Base-by-base conservation (phyloP, 805 yeast genomes). In the Candida takata region DNA sequence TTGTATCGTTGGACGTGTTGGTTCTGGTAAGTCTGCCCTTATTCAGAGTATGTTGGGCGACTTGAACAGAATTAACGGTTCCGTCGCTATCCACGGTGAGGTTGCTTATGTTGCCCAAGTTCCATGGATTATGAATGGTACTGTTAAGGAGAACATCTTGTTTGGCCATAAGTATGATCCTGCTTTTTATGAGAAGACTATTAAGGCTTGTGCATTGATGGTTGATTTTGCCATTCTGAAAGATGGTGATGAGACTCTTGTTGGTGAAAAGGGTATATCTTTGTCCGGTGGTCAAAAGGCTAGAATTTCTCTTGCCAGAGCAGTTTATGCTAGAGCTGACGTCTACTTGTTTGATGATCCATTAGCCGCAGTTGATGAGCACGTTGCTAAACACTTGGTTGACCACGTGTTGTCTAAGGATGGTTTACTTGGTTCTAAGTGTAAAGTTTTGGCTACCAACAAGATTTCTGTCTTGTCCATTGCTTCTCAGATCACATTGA, bases 251-350 rank as follows among this genome's bases (percentile, higher is more conserved):
- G 69, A 69, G 34, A 92, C 98, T 6, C 76, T 84, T 49, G 97
- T 92, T 39, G 98, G 98, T 44, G 98, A 92, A 63, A 86, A 90
- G 58, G 98, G 98, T 45, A 88, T 92, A 34, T 85, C 97, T 11
- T 68, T 92, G 33, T 84, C 95, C 28, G 98, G 98, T 34, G 98
- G 98, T 30, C 98, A 92, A 60, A 92, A 92, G 69, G 97, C 98
- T 0, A 78, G 98, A 57, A 70, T 92, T 25, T 79, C 95, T 1
- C 70, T 92, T 35, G 98, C 98, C 0, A 75, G 98, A 56, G 97
- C 98, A 10, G 95, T 92, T 8, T 92, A 92, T 56, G 74, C 95
- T 10, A 72, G 97, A 45, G 94, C 97, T 4, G 97, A 92, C 54
- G 75, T 92, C 21, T 87, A 85, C 56, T 62, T 92, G 27, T 62